These are phyloP conservation scores for Eucalyptus brandiana DNA, from an alignment of 345 rosid genomes.

Conservation along the genomic window DNA sequence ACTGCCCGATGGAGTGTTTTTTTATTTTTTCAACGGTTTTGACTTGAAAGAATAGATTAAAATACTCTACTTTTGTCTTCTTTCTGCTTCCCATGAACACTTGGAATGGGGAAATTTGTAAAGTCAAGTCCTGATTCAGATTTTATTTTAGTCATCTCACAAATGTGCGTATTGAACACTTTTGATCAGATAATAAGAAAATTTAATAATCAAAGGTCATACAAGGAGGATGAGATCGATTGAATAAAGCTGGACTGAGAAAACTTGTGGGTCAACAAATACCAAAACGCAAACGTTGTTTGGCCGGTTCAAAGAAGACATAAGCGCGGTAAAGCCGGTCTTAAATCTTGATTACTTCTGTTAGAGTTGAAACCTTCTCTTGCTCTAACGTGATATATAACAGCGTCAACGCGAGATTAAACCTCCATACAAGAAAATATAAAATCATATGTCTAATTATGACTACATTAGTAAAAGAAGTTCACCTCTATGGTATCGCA, in stretches of 20 bases:
- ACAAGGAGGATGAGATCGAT: not conserved
- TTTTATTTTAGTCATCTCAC: not conserved
- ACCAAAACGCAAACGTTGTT: not conserved
- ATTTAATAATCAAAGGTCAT: too few species aligned
- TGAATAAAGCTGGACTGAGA: not conserved
- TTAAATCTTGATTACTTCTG: not conserved
- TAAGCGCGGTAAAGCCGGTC: not conserved
- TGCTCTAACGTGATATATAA: not conserved
- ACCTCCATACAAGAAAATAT: not conserved
- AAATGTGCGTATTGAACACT: too few species aligned
- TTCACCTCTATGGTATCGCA: not conserved
- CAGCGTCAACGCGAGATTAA: not conserved
- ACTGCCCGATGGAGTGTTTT: too few species aligned
- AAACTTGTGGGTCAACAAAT: not conserved
- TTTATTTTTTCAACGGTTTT: too few species aligned
- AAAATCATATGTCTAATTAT: not conserved
- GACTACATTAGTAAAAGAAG: not conserved
- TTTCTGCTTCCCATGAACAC: too few species aligned
- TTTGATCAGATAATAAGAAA: too few species aligned
- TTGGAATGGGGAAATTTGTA: too few species aligned
- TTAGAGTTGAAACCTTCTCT: not conserved
- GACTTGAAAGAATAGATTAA: too few species aligned
- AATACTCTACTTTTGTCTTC: too few species aligned
- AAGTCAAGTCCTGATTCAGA: not conserved
- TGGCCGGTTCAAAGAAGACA: not conserved